Evolutionary conservation across 306 rosid genomes (phyloP).

Genomic region (Fragaria iinumae): DNA sequence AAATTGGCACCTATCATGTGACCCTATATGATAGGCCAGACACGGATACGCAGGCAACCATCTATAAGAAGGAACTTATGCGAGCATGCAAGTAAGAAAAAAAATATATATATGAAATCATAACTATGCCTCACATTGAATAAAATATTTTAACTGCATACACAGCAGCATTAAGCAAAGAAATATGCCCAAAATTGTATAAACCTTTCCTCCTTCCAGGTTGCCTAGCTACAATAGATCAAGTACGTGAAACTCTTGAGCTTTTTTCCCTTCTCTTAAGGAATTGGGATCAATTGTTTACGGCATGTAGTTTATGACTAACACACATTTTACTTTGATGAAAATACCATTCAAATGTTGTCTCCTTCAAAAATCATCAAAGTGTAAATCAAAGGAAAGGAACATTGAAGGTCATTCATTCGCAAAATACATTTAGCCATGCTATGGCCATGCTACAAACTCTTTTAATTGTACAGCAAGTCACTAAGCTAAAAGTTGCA

Average conservation of each 20-base stretch:
- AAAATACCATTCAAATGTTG: background rate
- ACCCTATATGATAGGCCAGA: conserved; percentile 9
- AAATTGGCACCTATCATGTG: background rate
- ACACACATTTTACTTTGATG: background rate
- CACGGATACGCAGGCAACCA: background rate
- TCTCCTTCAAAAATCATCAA: background rate
- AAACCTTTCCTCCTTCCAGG: conserved; percentile 1
- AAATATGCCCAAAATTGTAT: background rate
- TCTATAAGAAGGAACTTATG: background rate
- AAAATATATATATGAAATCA: too few relatives aligned
- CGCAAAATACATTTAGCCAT: background rate
- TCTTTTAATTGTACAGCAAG: background rate
- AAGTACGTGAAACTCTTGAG: background rate
- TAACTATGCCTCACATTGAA: background rate
- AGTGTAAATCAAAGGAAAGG: background rate
- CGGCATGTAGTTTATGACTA: background rate
- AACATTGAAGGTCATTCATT: conserved; percentile 4
- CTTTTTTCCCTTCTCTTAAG: background rate
- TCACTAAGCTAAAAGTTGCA: background rate
- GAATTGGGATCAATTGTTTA: background rate
- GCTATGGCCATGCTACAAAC: background rate
- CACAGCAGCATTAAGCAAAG: background rate
- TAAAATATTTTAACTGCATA: background rate
- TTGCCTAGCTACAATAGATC: background rate
- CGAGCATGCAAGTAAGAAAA: background rate